Evolutionary conservation across 2,329 filamentous ascomycete genomes (phyloP).

Genomic region (Botrytis galanthina): DNA sequence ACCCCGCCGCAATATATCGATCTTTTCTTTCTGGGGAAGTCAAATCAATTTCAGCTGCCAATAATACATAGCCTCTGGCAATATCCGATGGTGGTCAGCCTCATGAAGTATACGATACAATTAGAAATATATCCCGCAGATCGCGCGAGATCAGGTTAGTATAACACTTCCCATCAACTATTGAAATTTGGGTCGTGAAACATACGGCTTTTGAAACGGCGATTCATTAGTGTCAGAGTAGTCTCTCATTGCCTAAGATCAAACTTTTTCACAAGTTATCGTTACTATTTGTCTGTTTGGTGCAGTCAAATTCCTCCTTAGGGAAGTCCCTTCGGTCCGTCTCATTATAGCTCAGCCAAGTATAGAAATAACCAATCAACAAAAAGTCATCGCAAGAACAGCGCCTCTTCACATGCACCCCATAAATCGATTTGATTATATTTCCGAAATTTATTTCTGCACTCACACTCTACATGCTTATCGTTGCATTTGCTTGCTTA

Average conservation of each 20-base stretch:
- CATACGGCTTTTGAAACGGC: not conserved
- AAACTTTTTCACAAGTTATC: not conserved
- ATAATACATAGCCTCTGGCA: slow-evolving; percentile 6
- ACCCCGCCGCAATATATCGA: not conserved
- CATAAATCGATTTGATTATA: not conserved
- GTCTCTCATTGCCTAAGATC: not conserved
- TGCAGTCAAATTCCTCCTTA: not conserved
- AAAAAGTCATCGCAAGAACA: not conserved
- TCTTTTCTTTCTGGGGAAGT: not conserved
- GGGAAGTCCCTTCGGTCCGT: slow-evolving; percentile 8
- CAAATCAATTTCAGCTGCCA: slow-evolving; percentile 2
- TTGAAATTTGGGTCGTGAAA: not conserved
- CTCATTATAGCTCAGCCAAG: not conserved
- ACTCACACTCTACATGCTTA: not conserved
- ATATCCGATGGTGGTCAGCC: not conserved
- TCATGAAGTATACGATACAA: not conserved
- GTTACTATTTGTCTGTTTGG: not conserved
- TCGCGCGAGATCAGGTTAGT: slow-evolving; percentile 2
- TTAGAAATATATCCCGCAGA: not conserved
- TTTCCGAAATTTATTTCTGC: not conserved
- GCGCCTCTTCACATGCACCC: not conserved
- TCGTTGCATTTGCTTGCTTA: not conserved
- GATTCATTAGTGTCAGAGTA: not conserved
- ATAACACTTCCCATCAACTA: not conserved
- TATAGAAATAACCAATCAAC: not conserved